Evolutionary conservation across 345 rosid genomes (phyloP), one percentile per base, ranked within the genome.

Genomic region (Schrenkiella parvula): DNA sequence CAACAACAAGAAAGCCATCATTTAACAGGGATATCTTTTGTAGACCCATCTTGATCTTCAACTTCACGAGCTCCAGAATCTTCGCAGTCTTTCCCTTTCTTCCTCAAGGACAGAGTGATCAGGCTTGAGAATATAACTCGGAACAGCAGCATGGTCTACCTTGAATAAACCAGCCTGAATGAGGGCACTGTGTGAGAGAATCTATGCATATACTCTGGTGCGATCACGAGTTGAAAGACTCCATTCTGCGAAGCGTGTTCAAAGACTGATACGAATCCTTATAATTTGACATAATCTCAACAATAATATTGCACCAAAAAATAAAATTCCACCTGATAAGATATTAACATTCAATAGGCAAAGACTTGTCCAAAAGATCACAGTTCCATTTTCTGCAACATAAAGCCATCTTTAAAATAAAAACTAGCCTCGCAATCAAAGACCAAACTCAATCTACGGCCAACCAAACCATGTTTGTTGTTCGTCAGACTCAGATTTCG

Each of bases 181-280:
- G 93, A 87, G 0, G 95, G 91, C 57, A 87, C 65, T 48, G 22
- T 76, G 75, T 92, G 95, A 5, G 95, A 87, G 81, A 92, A 92
- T 57, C 83, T 81, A 37, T 53, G 79, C 62, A 85, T 64, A 37
- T 89, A 84, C 34, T 6, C 19, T 21, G 81, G 78, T 29, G 37
- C 34, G 25, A 93, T 63, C 48, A 53, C 42, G 77, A 77, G 61
- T 14, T 75, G 43, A 43, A 59, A 19, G 65, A 81, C 37, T 42
- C 73, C 84, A 53, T 74, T 12, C 47, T 37, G 47, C 8, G 10
- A 50, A 64, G 64, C 67, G 55, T 4, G 87, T 77, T 64, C 71
- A 74, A 78, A 92, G 18, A 88, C 68, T 54, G 88, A 78, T 34
- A 87, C 83, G 60, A 89, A 93, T 29, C 93, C 96, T 25, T 81